Percentiles rank a stretch among this genome's conserved stretches.
Conservation (phyloP, 495 filamentous ascomycete species). For the Xylaria grammica region DNA sequence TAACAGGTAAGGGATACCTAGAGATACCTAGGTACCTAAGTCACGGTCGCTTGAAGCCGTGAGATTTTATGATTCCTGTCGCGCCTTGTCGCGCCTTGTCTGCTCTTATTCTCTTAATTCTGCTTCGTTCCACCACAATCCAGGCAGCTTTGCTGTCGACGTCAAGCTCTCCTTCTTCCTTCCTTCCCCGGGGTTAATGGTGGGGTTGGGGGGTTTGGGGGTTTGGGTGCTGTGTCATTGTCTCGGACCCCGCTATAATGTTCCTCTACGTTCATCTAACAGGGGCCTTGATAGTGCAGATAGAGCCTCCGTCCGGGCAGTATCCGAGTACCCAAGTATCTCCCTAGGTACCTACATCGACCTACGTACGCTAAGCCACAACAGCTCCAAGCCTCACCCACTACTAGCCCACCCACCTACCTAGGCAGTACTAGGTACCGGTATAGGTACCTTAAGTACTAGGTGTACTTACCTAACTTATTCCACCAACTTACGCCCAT, state of each 20-base stretch:
- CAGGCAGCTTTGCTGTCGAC: conserved; percentile 35
- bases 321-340: no score
- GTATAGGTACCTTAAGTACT: no score
- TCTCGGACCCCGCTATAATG: conserved; percentile 15
- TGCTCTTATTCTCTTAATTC: not conserved
- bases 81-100: no score
- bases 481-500: not conserved
- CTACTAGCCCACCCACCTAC: no score
- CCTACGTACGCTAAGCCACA: conserved; percentile 4
- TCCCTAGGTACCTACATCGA: no score
- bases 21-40: no score
- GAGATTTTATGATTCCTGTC: no score
- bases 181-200: conserved; percentile 16
- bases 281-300: not conserved
- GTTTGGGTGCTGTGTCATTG: conserved; percentile 12
- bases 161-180: conserved; percentile 35
- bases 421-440: no score
- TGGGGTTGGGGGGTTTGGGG: no score
- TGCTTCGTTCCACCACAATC: not conserved
- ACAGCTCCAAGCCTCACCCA: conserved; percentile 1
- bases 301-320: no score
- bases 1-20: no score
- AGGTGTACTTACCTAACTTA: not conserved
- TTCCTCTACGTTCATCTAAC: not conserved
- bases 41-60: no score